phyloP scores from a whole-genome alignment of 2,329 filamentous ascomycete species.

The Pestalotiopsis sp. region DNA sequence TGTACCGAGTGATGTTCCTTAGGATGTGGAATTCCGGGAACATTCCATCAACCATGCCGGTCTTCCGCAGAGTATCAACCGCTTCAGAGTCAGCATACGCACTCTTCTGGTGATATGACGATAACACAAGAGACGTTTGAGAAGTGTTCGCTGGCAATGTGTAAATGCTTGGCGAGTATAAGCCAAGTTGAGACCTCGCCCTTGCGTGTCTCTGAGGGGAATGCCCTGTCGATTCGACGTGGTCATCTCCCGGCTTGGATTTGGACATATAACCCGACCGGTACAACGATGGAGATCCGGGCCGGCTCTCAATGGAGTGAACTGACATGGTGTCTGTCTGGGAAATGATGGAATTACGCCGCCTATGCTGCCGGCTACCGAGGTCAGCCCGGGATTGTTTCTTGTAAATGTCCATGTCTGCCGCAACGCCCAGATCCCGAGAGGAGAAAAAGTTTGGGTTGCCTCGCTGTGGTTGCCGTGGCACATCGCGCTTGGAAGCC shows the following conservation, averaged over 20 bases:
- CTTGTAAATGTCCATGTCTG: slow-evolving; percentile 29
- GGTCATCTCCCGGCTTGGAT: slow-evolving; percentile 16
- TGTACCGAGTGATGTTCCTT: slow-evolving; percentile 63
- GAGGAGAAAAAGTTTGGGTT: slow-evolving; percentile 41
- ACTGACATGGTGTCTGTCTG: slow-evolving; percentile 57
- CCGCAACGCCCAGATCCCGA: slow-evolving; percentile 33
- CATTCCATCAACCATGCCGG: slow-evolving; percentile 56
- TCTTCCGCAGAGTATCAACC: slow-evolving; percentile 47
- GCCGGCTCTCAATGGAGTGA: slow-evolving; percentile 43
- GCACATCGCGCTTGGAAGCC: slow-evolving; percentile 32
- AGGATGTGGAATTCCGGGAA: slow-evolving; percentile 62
- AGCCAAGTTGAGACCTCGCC: slow-evolving; percentile 29
- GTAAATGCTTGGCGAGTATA: slow-evolving; percentile 56
- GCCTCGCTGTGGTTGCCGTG: slow-evolving; percentile 34
- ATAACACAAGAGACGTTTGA: slow-evolving; percentile 52
- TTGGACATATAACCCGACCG: slow-evolving; percentile 14
- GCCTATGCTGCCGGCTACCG: slow-evolving; percentile 50
- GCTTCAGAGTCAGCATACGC: slow-evolving; percentile 49
- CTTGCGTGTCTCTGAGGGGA: slow-evolving; percentile 27
- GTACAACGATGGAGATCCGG: slow-evolving; percentile 38
- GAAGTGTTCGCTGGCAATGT: slow-evolving; percentile 59
- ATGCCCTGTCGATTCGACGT: slow-evolving; percentile 11
- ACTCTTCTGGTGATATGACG: slow-evolving; percentile 48
- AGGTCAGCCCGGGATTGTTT: slow-evolving; percentile 48
- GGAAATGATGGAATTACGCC: slow-evolving; percentile 55